Conservation (phyloP, 352 stramenopile genomes). For the Globisporangium echinulatum region DNA sequence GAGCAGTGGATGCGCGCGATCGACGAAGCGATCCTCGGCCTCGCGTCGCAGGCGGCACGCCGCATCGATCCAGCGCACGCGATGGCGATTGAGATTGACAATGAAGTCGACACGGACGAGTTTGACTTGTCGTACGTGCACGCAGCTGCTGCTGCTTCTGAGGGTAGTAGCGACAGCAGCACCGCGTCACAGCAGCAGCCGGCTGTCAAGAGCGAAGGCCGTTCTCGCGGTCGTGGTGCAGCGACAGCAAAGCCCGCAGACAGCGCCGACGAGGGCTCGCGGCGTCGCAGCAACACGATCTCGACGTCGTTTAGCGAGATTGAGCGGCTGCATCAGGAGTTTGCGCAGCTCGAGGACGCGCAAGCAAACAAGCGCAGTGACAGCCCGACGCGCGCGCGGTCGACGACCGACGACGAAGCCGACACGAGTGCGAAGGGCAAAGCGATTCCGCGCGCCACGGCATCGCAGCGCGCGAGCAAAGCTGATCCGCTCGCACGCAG, state of each 20-base stretch:
- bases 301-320: constrained; percentile 27
- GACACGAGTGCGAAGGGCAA: constrained; percentile 2
- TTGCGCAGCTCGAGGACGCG: constrained; percentile 19
- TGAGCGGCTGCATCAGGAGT: constrained; percentile 26
- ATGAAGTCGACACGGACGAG: constrained; percentile 76
- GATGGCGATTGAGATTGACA: constrained; percentile 85
- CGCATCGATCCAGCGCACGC: constrained; percentile 65
- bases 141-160: constrained; percentile 8
- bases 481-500: constrained; percentile 6
- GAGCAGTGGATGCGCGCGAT: constrained; percentile 86
- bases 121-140: constrained; percentile 57
- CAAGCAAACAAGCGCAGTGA: background rate
- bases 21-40: constrained; percentile 64
- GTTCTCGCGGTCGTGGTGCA: background rate
- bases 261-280: constrained; percentile 1
- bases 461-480: constrained; percentile 2
- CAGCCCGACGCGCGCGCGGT: background rate
- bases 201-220: constrained; percentile 6
- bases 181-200: constrained; percentile 14
- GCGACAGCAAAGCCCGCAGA: background rate
- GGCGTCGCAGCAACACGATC: constrained; percentile 30
- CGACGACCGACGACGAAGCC: constrained; percentile 3
- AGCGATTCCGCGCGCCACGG: background rate
- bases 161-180: constrained; percentile 16
- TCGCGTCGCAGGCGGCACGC: constrained; percentile 48